Base-by-base conservation (phyloP, 768 basidiomycete species). In the Galerina sulciceps region DNA sequence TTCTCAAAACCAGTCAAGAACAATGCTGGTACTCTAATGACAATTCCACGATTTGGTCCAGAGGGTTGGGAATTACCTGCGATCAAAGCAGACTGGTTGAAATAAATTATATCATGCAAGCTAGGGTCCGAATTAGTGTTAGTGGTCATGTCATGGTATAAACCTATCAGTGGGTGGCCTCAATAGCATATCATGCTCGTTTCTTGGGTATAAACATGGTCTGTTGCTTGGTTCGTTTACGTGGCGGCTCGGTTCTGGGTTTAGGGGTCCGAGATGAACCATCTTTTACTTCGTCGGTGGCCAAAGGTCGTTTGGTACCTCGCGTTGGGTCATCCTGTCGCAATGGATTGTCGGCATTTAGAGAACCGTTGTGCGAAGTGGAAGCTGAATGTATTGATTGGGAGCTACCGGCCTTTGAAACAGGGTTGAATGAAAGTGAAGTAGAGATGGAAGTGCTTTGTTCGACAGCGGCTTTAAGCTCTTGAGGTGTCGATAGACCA, bases 61-160 rank as follows among this genome's bases (percentile, higher is more conserved):
- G 85, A 89, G 31, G 86, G 86, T 6, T 96, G 96, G 88, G 93
- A 96, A 70, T 73, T 99, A 55, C 93, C 95, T 31, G 83, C 93
- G 2, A 78, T 94, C 8, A 80, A 78, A 63, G 79, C 75, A 20
- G 74, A 73, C 26, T 31, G 26, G 26, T 31, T 31, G 26, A 31
- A 31, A 31, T 31, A 31, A 31, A 31, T 31, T 31, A 31, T 31
- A 31, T 4, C 26, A 31, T 31, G 26, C 8, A 31, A 31, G 26
- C 26, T 31, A 31, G 26, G 26, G 26, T 31, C 8, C 26, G 26
- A 31, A 4, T 31, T 31, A 31, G 8, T 8, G 26, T 4, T 31
- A 31, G 26, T 31, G 26, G 26, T 31, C 26, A 31, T 5, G 8
- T 31, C 26, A 31, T 8, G 8, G 8, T 31, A 31, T 31, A 31